These are phyloP conservation scores for Macrolepiota albuminosa DNA, from an alignment of 768 basidiomycete species.

Conservation along the genomic window DNA sequence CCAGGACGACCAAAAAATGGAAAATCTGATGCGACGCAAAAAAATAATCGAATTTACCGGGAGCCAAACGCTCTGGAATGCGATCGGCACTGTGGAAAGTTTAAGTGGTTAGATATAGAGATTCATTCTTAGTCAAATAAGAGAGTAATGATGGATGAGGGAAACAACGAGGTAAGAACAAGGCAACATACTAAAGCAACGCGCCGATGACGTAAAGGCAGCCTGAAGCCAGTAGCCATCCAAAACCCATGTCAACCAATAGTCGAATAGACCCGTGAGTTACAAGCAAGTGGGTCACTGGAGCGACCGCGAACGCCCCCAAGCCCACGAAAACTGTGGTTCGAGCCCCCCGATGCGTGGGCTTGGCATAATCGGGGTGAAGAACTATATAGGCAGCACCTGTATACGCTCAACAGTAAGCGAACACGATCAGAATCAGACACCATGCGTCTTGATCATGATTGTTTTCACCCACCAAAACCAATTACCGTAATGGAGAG, in stretches of 20 bases:
- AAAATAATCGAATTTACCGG: conserved; percentile 77
- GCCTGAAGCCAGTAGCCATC: conserved; percentile 67
- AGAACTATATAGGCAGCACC: conserved; percentile 74
- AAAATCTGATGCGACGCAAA: conserved; percentile 89
- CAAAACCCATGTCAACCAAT: conserved; percentile 60
- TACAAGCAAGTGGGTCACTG: conserved; percentile 59
- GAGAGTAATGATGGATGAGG: conserved; percentile 12
- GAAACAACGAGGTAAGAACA: conserved; percentile 15
- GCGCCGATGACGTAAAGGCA: conserved; percentile 76
- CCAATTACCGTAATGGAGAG: conserved; percentile 47
- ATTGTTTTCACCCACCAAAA: conserved; percentile 43
- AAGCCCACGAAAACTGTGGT: conserved; percentile 77
- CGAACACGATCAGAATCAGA: conserved; percentile 7
- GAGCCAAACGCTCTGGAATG: conserved; percentile 69
- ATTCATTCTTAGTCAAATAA: conserved; percentile 14
- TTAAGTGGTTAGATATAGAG: conserved; percentile 14
- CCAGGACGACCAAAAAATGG: conserved; percentile 73
- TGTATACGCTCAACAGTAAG: conserved; percentile 20
- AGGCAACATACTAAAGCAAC: conserved; percentile 66
- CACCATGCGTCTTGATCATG: conserved; percentile 13
- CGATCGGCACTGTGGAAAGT: conserved; percentile 64
- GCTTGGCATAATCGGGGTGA: conserved; percentile 71
- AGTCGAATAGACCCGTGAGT: conserved; percentile 55
- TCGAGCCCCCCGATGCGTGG: conserved; percentile 70
- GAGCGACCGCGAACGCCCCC: conserved; percentile 65